These are phyloP conservation scores for Areca catechu DNA, from an alignment of 176 grass and related monocot species.

Conservation along the genomic window DNA sequence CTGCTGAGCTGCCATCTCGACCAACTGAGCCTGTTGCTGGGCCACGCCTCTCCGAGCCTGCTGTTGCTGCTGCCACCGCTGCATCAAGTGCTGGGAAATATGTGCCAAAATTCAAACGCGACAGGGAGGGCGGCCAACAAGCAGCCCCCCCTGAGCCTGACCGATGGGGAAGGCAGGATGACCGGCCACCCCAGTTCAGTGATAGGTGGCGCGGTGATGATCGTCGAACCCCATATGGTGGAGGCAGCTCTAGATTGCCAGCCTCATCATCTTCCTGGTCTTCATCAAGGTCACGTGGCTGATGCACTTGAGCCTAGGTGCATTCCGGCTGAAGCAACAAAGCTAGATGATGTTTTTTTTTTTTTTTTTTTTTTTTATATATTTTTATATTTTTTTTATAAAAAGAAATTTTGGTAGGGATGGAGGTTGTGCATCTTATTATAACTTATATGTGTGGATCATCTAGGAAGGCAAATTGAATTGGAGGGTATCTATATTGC, in stretches of 20 bases:
- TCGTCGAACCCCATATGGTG: conserved; percentile 15
- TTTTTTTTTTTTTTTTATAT: no score
- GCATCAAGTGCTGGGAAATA: conserved; percentile 40
- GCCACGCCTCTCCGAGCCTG: not conserved
- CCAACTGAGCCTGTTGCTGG: conserved; percentile 4
- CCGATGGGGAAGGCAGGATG: conserved; percentile 8
- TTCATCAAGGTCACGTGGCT: not conserved
- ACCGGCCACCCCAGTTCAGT: not conserved
- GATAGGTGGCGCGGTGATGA: conserved; percentile 67
- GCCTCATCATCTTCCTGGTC: conserved; percentile 3
- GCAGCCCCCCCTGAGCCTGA: conserved; percentile 17
- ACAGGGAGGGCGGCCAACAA: not conserved
- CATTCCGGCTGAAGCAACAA: not conserved
- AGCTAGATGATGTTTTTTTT: no score
- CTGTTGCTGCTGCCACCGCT: conserved; percentile 10
- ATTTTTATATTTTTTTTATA: no score
- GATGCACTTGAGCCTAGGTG: not conserved
- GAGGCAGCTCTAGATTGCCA: not conserved
- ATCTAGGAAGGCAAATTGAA: no score
- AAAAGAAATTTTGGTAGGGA: no score
- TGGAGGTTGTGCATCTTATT: no score
- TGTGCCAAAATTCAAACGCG: conserved; percentile 42
- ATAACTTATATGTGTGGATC: no score
- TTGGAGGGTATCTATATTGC: no score
- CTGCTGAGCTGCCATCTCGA: conserved; percentile 12